phyloP scores from a whole-genome alignment of 768 basidiomycete genomes.

The Mycena galericulata region DNA sequence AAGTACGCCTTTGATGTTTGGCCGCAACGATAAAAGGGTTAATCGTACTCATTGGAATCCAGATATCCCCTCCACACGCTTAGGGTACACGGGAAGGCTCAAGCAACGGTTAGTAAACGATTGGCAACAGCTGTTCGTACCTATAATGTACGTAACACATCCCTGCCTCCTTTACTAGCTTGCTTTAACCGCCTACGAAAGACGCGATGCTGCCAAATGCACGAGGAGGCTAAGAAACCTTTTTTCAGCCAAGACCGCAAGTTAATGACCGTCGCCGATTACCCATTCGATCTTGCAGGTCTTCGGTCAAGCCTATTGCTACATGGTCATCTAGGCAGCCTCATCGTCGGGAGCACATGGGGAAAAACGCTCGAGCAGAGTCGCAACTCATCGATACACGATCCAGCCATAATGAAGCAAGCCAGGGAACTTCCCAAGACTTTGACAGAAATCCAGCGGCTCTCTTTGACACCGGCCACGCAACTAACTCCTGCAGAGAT shows the following conservation, averaged over 20 bases:
- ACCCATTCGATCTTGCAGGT: background rate
- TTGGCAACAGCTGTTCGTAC: background rate
- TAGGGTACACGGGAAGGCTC: background rate
- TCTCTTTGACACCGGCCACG: background rate
- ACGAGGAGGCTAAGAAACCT: background rate
- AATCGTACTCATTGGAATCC: too few species aligned
- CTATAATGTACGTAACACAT: background rate
- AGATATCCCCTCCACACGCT: background rate
- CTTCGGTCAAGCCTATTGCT: background rate
- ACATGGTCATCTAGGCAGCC: background rate
- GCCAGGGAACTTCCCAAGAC: background rate
- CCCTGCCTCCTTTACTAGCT: background rate
- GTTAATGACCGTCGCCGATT: background rate
- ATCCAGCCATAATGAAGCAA: background rate
- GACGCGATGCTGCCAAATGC: too few species aligned
- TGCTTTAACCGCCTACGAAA: background rate
- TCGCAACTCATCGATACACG: background rate
- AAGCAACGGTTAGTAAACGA: background rate
- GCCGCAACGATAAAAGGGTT: too few species aligned
- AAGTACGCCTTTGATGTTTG: background rate
- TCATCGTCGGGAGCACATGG: background rate
- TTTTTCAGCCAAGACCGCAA: background rate
- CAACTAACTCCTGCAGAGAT: background rate
- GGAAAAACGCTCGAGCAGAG: background rate
- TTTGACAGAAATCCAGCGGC: background rate